phyloP scores from a whole-genome alignment of 345 rosid genomes.

The Firmiana major region DNA sequence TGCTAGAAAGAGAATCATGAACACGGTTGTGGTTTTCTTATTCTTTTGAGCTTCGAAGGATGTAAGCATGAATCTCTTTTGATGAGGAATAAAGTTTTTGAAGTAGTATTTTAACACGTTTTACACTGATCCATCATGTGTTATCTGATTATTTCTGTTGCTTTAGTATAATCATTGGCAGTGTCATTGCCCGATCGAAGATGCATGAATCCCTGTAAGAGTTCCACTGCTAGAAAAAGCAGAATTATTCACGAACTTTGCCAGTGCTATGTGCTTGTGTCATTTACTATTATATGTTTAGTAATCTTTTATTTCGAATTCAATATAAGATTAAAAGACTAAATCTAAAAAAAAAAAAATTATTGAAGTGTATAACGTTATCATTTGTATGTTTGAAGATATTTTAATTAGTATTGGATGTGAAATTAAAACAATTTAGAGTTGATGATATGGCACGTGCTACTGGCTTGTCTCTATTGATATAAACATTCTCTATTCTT shows the following conservation, averaged over 20 bases:
- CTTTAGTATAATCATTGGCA: neutral
- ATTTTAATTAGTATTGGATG: too few species aligned
- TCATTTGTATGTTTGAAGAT: too few species aligned
- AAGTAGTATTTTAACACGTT: neutral
- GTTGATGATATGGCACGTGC: too few species aligned
- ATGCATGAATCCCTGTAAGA: neutral
- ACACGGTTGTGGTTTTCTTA: neutral
- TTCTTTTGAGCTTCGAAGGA: neutral
- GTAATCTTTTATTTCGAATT: too few species aligned
- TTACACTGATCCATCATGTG: neutral
- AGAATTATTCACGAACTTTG: neutral
- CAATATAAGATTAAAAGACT: neutral
- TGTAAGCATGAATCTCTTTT: neutral
- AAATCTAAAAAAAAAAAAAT: too few species aligned
- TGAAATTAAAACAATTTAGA: too few species aligned
- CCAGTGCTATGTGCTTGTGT: neutral
- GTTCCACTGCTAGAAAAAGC: neutral
- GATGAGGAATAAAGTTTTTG: neutral
- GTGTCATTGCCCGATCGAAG: neutral
- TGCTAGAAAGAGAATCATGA: neutral
- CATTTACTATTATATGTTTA: too few species aligned
- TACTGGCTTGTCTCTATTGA: too few species aligned
- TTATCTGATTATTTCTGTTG: neutral
- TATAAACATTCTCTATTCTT: neutral
- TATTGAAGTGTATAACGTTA: too few species aligned